Base-by-base conservation (phyloP, 192 early-diverging fungal species). In the Linderina pennispora region DNA sequence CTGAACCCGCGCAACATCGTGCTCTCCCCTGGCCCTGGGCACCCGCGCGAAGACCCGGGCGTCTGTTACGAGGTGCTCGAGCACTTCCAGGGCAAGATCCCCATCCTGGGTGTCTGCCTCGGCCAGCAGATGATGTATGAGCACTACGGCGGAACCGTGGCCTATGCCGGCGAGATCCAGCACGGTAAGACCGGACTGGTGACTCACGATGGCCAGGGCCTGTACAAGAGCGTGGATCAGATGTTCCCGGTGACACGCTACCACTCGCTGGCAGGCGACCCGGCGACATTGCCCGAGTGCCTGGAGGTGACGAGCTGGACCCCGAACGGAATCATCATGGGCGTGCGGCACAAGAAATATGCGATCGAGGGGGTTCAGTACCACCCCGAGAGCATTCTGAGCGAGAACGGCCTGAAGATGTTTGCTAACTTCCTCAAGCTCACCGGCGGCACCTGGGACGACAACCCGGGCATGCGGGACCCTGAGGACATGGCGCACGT, bases 121-220 rank as follows among this genome's bases (percentile, higher is more conserved):
- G 97, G 97, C 19, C 85, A 94, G 62, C 97, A 99, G 75, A 90
- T 87, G 77, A 98, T 99, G 83, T 97, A 81, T 70, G 90, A 97
- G 65, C 74, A 88, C 28, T 99, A 84, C 55, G 97, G 97, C 31
- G 95, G 94, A 25, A 84, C 81, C 1, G 95, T 99, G 18, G 82
- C 75, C 1, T 88, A 82, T 59, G 92, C 93, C 2, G 97, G 97
- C 46, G 94, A 97, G 74, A 91, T 98, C 63, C 79, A 94, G 26
- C 97, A 99, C 54, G 97, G 97, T 16, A 99, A 99, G 63, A 92
- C 90, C 17, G 84, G 85, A 5, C 74, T 79, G n/a, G 78, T 99
- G 45, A 80, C 75, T 17, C 97, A 99, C 55, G 95, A 98, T 58
- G 87, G 80, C 26, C 81, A 81, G 48, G 95, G 97, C 11, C 40